These are phyloP conservation scores for Cardiospermum halicacabum DNA, from an alignment of 345 rosid species.

Conservation along the genomic window DNA sequence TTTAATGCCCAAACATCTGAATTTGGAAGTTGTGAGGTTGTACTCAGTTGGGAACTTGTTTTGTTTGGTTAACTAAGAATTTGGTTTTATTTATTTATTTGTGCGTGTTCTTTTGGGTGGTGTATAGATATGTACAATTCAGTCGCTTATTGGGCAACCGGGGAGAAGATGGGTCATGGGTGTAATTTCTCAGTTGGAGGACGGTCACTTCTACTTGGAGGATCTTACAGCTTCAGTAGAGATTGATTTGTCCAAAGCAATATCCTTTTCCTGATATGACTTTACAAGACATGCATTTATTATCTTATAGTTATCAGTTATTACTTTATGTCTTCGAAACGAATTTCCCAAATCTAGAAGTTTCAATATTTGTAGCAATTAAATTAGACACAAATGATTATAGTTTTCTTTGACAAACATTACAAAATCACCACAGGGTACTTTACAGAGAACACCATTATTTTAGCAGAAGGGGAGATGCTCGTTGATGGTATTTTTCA, in stretches of 20 bases:
- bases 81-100: constrained; percentile 1
- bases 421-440: constrained; percentile 88
- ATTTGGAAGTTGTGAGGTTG: constrained; percentile 72
- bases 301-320: background rate
- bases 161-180: constrained; percentile 98
- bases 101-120: constrained; percentile 6
- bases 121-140: constrained; percentile 74
- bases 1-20: constrained; percentile 56
- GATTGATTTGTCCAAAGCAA: constrained; percentile 79
- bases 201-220: constrained; percentile 90
- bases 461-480: constrained; percentile 94
- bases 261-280: constrained; percentile 55
- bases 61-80: constrained; percentile 5
- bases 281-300: background rate
- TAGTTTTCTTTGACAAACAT: constrained; percentile 49
- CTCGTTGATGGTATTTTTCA: constrained; percentile 67
- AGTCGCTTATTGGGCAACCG: constrained; percentile 64
- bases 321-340: background rate
- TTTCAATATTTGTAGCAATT: constrained; percentile 1
- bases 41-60: constrained; percentile 1
- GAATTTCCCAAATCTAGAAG: background rate
- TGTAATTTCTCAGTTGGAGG: constrained; percentile 91
- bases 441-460: constrained; percentile 84
- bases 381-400: background rate
- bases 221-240: constrained; percentile 94